Conservation (phyloP, 2,329 filamentous ascomycete genomes). For the Beauveria bassiana region DNA sequence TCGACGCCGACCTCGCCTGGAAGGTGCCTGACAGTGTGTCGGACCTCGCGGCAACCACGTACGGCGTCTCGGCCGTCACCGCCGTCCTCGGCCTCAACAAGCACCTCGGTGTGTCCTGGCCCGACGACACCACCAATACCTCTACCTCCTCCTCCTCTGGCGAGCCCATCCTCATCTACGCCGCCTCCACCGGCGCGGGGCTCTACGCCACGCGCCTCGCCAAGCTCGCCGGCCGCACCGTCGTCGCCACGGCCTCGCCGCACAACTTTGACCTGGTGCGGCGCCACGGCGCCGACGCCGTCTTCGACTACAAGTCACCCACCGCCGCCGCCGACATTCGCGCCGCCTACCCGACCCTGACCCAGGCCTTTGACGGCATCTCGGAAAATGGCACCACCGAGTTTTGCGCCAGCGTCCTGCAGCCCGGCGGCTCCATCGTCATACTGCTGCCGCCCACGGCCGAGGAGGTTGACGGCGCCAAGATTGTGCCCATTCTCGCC, state of each 20-base stretch:
- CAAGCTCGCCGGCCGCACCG: slow-evolving; percentile 33
- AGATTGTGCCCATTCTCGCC: slow-evolving; percentile 18
- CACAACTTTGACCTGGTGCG: slow-evolving; percentile 35
- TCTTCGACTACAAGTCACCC: slow-evolving; percentile 32
- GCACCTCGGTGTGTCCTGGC: slow-evolving; percentile 18
- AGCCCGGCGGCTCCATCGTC: slow-evolving; percentile 22
- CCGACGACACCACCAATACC: slow-evolving; percentile 8
- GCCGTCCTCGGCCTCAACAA: slow-evolving; percentile 20
- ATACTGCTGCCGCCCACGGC: slow-evolving; percentile 18
- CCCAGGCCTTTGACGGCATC: slow-evolving; percentile 23
- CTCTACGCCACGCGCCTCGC: slow-evolving; percentile 38
- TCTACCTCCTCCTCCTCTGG: background rate
- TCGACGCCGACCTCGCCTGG: slow-evolving; percentile 18
- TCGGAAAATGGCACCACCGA: slow-evolving; percentile 23
- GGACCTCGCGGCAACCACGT: slow-evolving; percentile 22
- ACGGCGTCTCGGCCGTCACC: slow-evolving; percentile 20
- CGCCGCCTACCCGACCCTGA: slow-evolving; percentile 19
- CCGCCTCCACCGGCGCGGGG: slow-evolving; percentile 40
- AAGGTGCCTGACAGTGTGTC: slow-evolving; percentile 17
- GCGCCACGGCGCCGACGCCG: slow-evolving; percentile 32
- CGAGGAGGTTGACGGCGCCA: slow-evolving; percentile 15
- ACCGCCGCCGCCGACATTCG: slow-evolving; percentile 15
- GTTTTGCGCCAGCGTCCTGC: slow-evolving; percentile 20
- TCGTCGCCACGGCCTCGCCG: slow-evolving; percentile 34
- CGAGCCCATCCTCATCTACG: slow-evolving; percentile 35